Base-by-base conservation (phyloP, 2,329 filamentous ascomycete genomes). In the Penicillium sp. region DNA sequence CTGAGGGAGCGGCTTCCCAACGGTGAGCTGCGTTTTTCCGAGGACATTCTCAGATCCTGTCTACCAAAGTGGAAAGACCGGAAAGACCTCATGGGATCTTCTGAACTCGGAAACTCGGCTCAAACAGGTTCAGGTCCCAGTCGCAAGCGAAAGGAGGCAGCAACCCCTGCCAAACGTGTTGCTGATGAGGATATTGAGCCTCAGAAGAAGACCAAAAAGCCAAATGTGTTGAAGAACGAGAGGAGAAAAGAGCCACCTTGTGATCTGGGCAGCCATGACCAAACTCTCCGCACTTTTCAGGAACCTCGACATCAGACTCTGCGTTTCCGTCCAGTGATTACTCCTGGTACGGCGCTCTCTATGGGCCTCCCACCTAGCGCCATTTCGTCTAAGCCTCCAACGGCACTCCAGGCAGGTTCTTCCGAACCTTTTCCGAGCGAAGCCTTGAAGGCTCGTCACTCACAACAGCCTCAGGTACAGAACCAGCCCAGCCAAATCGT, bases 21-120 rank as follows among this genome's bases (percentile, higher is more conserved):
- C 33, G 60, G 60, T 24, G 47, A 58, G 9, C 10, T 60, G 19
- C 13, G 15, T 4, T 26, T 58, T 19, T 24, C 53, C 9, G 60
- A 62, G 5, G 10, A 45, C 13, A 38, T 62, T 15, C 22, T 62
- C 1, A 42, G 19, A 28, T 65, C 60, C 2, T 62, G 62, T 13
- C 8, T 56, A 1, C 9, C 40, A 13, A 62, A 26, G 8, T 49
- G 47, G 54, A 51, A 19, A 26, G 19, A 10, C 5, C 42, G 47
- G 54, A 51, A 26, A 26, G 19, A n/a, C 5, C 54, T 15, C 13
- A 17, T 37, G n/a, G 53, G 35, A 7, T 12, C 17, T 4, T 26
- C 26, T 24, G 19, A 47, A 37, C 13, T 7, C 9, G 37, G 17
- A n/a, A 28, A 49, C 8, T 47, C 54, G 8, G 5, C 35, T n/a